These are phyloP conservation scores for Plectosphaerella plurivora DNA, from an alignment of 2,329 filamentous ascomycete genomes.

Conservation along the genomic window DNA sequence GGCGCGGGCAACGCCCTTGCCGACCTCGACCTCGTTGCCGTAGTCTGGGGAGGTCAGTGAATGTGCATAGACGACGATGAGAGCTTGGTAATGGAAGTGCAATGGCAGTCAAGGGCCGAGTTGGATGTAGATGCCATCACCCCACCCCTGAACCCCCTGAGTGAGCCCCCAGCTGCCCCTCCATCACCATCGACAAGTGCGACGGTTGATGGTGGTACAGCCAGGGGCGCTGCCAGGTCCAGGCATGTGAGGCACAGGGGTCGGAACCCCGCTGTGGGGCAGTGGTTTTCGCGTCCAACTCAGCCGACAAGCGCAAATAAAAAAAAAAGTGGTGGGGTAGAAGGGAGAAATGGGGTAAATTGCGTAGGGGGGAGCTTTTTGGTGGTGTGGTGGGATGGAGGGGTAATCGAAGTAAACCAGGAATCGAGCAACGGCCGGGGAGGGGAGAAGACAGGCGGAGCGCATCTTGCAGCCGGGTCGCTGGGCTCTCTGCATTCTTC, in stretches of 20 bases:
- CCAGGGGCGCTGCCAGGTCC: too few species aligned
- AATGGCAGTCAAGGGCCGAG: background rate
- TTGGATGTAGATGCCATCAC: background rate
- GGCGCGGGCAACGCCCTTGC: slow-evolving; percentile 71
- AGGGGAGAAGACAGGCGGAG: too few species aligned
- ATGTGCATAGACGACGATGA: background rate
- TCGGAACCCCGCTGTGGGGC: background rate
- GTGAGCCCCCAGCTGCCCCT: background rate
- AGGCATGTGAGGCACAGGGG: background rate
- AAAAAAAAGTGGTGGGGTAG: background rate
- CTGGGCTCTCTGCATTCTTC: too few species aligned
- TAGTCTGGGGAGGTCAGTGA: slow-evolving; percentile 53
- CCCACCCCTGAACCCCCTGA: background rate
- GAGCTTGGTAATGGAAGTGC: background rate
- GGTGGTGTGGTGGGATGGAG: background rate
- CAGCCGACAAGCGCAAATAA: too few species aligned
- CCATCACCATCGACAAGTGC: background rate
- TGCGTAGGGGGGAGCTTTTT: background rate
- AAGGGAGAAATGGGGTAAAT: background rate
- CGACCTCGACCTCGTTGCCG: slow-evolving; percentile 75
- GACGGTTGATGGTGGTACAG: too few species aligned
- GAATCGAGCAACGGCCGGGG: too few species aligned
- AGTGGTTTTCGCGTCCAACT: too few species aligned
- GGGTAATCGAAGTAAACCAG: background rate
- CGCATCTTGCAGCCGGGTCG: too few species aligned